Percentiles rank a stretch among this genome's conserved stretches.
These are phyloP conservation scores for Cadophora malorum DNA, from an alignment of 2,329 filamentous ascomycete genomes.

Conservation along the genomic window DNA sequence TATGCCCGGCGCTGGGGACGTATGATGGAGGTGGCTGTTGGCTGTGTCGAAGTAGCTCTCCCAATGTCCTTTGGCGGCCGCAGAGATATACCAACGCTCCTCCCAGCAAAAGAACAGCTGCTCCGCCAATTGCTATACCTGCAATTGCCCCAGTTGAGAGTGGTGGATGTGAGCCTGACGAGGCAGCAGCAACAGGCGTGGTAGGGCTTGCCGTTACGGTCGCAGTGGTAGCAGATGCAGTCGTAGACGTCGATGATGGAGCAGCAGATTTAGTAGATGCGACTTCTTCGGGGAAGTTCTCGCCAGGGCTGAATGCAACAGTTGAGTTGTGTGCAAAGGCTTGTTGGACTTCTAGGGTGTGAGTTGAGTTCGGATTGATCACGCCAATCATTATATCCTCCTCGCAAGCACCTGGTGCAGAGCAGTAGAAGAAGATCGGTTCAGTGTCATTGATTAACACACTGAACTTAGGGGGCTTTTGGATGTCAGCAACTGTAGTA, in stretches of 20 bases:
- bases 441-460: slow-evolving; percentile 64
- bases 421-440: slow-evolving; percentile 75
- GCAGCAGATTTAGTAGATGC: slow-evolving; percentile 24
- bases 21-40: slow-evolving; percentile 24
- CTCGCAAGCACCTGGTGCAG: slow-evolving; percentile 69
- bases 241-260: slow-evolving; percentile 27
- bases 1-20: slow-evolving; percentile 12
- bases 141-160: slow-evolving; percentile 38
- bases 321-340: slow-evolving; percentile 35
- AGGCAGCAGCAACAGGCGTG: background rate
- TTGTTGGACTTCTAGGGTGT: slow-evolving; percentile 37
- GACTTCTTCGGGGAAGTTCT: slow-evolving; percentile 35
- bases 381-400: slow-evolving; percentile 75
- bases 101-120: slow-evolving; percentile 33
- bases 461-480: slow-evolving; percentile 48
- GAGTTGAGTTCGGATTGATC: slow-evolving; percentile 61
- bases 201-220: slow-evolving; percentile 17
- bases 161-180: slow-evolving; percentile 25
- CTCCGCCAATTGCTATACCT: slow-evolving; percentile 38
- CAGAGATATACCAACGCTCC: slow-evolving; percentile 37
- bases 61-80: slow-evolving; percentile 37
- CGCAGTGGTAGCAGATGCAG: slow-evolving; percentile 19
- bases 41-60: slow-evolving; percentile 34
- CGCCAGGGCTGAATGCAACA: slow-evolving; percentile 35
- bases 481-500: slow-evolving; percentile 3